A percentile compares a stretch with the other conserved stretches of the same genome.
Conservation (phyloP, 805 yeast species). For the Zygoascus biomembranicola region DNA sequence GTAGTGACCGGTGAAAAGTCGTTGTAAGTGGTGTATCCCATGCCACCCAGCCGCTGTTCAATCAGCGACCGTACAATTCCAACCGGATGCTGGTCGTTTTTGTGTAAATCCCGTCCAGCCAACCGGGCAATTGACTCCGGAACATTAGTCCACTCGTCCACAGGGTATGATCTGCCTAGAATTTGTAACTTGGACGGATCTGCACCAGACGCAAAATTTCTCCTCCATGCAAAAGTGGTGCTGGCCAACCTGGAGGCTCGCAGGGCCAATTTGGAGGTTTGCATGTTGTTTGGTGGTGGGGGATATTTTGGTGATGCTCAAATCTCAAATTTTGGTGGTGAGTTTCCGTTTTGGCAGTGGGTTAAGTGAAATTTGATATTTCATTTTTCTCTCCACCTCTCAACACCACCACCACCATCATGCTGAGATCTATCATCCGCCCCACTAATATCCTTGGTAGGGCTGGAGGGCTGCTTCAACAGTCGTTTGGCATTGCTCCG, state of each 20-base stretch:
- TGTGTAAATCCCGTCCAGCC: constrained; percentile 67
- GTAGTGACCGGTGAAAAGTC: constrained; percentile 79
- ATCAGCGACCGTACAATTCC: constrained; percentile 74
- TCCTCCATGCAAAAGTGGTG: neutral
- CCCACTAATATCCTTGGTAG: too few species aligned
- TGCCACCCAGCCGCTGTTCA: constrained; percentile 53
- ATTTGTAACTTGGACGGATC: constrained; percentile 21
- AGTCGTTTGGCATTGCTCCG: neutral
- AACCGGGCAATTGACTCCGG: constrained; percentile 63
- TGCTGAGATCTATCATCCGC: too few species aligned
- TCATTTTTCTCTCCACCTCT: too few species aligned
- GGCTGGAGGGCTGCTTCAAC: too few species aligned
- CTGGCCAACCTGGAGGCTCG: neutral
- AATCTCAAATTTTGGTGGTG: neutral
- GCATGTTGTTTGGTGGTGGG: neutral
- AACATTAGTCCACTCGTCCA: constrained; percentile 81
- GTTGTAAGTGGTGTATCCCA: constrained; percentile 67
- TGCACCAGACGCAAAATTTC: too few species aligned
- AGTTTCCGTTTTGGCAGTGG: too few species aligned
- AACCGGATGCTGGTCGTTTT: constrained; percentile 72
- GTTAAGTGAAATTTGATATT: too few species aligned
- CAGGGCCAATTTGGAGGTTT: neutral
- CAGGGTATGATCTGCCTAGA: constrained; percentile 42
- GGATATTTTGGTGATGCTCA: neutral
- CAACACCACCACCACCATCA: too few species aligned